Percentiles rank a stretch among this genome's conserved stretches.
Conservation (phyloP, 169 alveolate genomes). For the Eimeria acervulina region DNA sequence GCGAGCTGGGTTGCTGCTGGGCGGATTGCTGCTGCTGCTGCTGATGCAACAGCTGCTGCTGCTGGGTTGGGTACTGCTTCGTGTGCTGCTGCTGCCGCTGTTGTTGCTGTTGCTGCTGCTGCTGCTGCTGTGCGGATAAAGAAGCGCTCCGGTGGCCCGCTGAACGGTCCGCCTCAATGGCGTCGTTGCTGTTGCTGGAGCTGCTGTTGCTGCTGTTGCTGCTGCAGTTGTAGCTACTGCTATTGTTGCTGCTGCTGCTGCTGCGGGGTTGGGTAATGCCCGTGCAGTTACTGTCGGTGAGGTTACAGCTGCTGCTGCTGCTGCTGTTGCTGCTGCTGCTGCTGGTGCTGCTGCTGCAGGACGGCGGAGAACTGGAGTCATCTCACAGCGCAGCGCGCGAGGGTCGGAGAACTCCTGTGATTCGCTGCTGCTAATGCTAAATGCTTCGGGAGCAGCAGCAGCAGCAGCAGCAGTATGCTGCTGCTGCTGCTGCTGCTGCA, state of each 20-base stretch:
- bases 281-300: too few species aligned
- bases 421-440: constrained; percentile 60
- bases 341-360: neutral
- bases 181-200: neutral
- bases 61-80: too few species aligned
- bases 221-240: neutral
- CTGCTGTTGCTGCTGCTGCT: constrained; percentile 13
- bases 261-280: too few species aligned
- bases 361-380: neutral
- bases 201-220: too few species aligned
- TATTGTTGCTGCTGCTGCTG: neutral
- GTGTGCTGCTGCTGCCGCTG: too few species aligned
- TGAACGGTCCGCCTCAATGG: constrained; percentile 1
- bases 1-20: constrained; percentile 2
- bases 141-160: neutral
- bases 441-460: constrained; percentile 42
- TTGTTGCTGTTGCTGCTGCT: too few species aligned
- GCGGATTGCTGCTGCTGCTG: neutral
- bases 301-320: neutral
- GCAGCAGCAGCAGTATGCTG: constrained; percentile 31
- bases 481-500: too few species aligned
- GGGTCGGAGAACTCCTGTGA: constrained; percentile 56
- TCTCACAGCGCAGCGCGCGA: neutral
- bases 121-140: neutral
- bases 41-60: too few species aligned